These are phyloP conservation scores for Lophium mytilinum DNA, from an alignment of 495 filamentous ascomycete species.

Conservation along the genomic window DNA sequence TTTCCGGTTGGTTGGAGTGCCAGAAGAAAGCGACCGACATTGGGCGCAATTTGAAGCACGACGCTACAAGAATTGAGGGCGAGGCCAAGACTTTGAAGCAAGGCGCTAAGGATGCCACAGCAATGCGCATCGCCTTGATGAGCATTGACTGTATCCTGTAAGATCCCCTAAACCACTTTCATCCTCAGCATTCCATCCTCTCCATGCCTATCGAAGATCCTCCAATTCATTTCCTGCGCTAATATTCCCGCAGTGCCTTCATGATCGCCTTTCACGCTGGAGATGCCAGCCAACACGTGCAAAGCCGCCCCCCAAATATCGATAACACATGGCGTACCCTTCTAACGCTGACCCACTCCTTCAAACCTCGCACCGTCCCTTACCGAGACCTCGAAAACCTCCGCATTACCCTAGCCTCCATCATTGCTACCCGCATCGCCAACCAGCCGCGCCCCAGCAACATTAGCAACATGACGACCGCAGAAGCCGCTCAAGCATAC, in stretches of 20 bases:
- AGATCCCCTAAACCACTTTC: not conserved
- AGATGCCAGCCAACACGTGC: slow-evolving; percentile 5
- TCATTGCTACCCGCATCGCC: slow-evolving; percentile 15
- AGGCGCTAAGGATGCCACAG: not conserved
- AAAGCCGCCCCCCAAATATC: slow-evolving; percentile 5
- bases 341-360: slow-evolving; percentile 13
- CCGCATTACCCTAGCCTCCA: slow-evolving; percentile 9
- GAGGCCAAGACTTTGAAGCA: slow-evolving; percentile 5
- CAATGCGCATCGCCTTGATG: slow-evolving; percentile 15
- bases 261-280: slow-evolving; percentile 14
- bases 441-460: not conserved
- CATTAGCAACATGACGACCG: not conserved
- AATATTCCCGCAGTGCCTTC: slow-evolving; percentile 8
- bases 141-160: slow-evolving; percentile 23
- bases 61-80: slow-evolving; percentile 8
- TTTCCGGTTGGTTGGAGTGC: not conserved
- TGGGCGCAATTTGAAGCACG: slow-evolving; percentile 21
- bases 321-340: slow-evolving; percentile 22
- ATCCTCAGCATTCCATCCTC: not conserved
- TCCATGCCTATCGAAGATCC: not conserved
- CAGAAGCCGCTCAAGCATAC: not conserved
- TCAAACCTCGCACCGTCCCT: slow-evolving; percentile 4
- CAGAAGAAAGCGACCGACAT: not conserved
- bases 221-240: not conserved
- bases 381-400: slow-evolving; percentile 19